Evolutionary conservation across 129 eudicot genomes (phyloP), one percentile per base, ranked within the genome.

Genomic region (Escallonia rubra): DNA sequence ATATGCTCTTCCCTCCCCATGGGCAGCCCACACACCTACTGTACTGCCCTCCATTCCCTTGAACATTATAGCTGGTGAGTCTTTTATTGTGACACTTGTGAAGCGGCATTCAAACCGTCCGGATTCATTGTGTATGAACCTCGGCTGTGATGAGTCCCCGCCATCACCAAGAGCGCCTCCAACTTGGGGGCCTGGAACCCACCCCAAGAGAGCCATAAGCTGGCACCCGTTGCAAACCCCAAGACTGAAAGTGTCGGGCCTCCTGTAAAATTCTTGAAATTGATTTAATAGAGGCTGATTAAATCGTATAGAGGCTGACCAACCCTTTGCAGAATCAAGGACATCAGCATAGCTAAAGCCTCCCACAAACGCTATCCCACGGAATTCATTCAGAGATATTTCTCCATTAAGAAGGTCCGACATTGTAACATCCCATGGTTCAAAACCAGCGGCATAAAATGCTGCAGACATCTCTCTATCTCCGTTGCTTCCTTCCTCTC

Each of bases 181-280:
- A 40, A 85, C 79, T 66, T 75, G 57, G 1, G 95, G 96, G 8
- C 98, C 99, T 0, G 99, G 99, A 45, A 93, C 79, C 99, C 99
- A 93, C 14, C 99, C 99, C n/a, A 93, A 57, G 34, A 93, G 79
- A 48, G 96, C 99, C 99, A 93, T 93, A 64, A 93, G 99, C 76
- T 93, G 99, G 75, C 99, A 93, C 59, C 99, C 99, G 52, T 93
- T 93, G 74, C 99, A 93, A 62, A 93, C 95, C 14, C 99, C 96
- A 13, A 93, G 85, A 61, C 99, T 93, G 64, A 93, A 93, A 13
- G 99, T 93, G 63, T 93, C 87, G 1, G 81, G 67, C 0, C 95
- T 80, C 15, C 77, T 75, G 63, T 93, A 89, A 55, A 93, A 93
- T 47, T 89, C 90, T 59, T 85, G 90, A 68, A 93, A 93, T 71